Conservation (phyloP, 768 basidiomycete genomes). For the Suillus subluteus region DNA sequence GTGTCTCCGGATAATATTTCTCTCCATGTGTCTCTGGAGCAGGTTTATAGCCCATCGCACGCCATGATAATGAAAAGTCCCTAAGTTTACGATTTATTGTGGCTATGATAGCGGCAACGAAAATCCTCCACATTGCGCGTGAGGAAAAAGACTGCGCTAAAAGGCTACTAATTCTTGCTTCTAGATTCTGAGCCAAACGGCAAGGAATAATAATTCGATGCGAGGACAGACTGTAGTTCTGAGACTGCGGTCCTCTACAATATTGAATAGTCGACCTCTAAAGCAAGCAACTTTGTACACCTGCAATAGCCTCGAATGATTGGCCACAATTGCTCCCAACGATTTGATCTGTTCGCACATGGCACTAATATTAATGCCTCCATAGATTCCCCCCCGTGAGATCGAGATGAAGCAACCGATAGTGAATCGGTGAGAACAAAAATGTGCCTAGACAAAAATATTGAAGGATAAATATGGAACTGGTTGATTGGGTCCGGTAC, state of each 20-base stretch:
- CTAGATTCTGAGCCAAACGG: neutral
- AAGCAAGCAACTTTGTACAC: too few species aligned
- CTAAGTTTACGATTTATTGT: neutral
- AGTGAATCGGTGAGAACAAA: neutral
- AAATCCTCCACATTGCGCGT: conserved; percentile 2
- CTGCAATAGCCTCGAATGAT: neutral
- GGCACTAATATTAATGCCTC: conserved; percentile 1
- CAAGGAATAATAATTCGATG: neutral
- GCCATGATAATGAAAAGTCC: neutral
- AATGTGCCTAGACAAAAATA: conserved; percentile 8
- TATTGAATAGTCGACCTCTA: neutral
- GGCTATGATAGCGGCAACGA: neutral
- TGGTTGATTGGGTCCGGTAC: neutral
- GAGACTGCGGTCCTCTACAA: neutral
- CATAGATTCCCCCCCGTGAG: conserved; percentile 5
- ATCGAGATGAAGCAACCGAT: conserved; percentile 3
- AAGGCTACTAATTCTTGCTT: neutral
- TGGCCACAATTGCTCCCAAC: neutral
- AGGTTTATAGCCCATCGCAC: neutral
- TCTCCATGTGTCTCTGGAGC: neutral
- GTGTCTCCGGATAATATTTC: neutral
- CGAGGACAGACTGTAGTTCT: neutral
- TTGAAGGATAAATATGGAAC: conserved; percentile 2
- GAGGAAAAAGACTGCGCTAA: neutral
- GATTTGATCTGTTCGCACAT: neutral